A percentile compares a stretch with the other conserved stretches of the same genome.
These are phyloP conservation scores for Triticum dicoccoides DNA, from an alignment of 176 grass and related monocot genomes.

Conservation along the genomic window DNA sequence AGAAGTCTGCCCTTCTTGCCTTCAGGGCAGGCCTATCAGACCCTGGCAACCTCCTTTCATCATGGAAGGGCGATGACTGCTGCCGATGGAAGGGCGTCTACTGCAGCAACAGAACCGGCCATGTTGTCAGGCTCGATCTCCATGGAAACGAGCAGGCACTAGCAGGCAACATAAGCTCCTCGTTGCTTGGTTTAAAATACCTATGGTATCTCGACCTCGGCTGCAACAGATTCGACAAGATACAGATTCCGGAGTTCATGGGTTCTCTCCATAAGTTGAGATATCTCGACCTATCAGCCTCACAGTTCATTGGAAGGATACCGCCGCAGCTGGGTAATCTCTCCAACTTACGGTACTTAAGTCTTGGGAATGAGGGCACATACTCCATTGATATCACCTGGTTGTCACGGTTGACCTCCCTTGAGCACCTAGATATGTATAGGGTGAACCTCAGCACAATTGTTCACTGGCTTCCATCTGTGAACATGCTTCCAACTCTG, in stretches of 20 bases:
- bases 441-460: background rate
- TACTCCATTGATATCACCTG: background rate
- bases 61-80: background rate
- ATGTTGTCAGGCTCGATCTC: background rate
- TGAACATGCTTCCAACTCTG: background rate
- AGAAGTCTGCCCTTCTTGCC: background rate
- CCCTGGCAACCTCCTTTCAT: background rate
- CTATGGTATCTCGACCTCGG: too few relatives aligned
- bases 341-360: too few relatives aligned
- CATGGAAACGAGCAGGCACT: too few relatives aligned
- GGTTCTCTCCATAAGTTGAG: too few relatives aligned
- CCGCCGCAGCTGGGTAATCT: too few relatives aligned
- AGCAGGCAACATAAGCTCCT: background rate
- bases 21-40: background rate
- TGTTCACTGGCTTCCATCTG: background rate
- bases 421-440: slow-evolving; percentile 8
- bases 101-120: background rate
- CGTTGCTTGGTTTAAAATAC: background rate
- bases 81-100: background rate
- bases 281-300: too few relatives aligned
- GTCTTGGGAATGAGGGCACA: too few relatives aligned
- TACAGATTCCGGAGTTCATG: too few relatives aligned
- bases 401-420: slow-evolving; percentile 5
- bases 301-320: too few relatives aligned
- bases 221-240: too few relatives aligned